Conservation (phyloP, 768 basidiomycete species). For the Pisolithus albus region DNA sequence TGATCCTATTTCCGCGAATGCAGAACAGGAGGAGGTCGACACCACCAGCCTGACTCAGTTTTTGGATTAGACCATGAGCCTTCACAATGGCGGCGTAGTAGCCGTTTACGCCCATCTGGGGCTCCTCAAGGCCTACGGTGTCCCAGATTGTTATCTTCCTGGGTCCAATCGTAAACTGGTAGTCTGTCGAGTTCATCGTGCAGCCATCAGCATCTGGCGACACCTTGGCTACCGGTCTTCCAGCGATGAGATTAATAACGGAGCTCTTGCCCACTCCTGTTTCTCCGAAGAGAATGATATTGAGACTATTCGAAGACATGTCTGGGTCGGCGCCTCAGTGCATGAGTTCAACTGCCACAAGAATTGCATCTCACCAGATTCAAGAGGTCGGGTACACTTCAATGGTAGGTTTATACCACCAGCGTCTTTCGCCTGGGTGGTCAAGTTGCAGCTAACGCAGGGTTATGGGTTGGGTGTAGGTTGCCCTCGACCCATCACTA, state of each 20-base stretch:
- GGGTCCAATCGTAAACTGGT: conserved; percentile 14
- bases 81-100: conserved; percentile 25
- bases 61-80: conserved; percentile 20
- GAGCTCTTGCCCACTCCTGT: conserved; percentile 37
- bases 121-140: conserved; percentile 26
- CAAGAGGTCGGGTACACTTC: not conserved
- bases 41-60: conserved; percentile 18
- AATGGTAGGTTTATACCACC: too few species aligned
- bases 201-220: conserved; percentile 29
- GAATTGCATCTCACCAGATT: not conserved
- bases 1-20: conserved; percentile 29
- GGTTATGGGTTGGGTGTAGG: too few species aligned
- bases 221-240: conserved; percentile 19
- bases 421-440: not conserved
- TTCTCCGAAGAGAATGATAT: conserved; percentile 27
- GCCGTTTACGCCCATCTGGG: conserved; percentile 21
- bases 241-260: conserved; percentile 37
- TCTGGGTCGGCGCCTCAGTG: not conserved
- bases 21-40: conserved; percentile 34
- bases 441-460: not conserved
- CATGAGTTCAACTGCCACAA: not conserved
- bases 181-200: conserved; percentile 25
- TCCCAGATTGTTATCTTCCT: conserved; percentile 20
- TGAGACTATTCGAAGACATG: conserved; percentile 10
- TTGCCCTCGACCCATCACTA: too few species aligned